Evolutionary conservation across 768 basidiomycete genomes (phyloP).

Genomic region (Lentinula aciculospora): DNA sequence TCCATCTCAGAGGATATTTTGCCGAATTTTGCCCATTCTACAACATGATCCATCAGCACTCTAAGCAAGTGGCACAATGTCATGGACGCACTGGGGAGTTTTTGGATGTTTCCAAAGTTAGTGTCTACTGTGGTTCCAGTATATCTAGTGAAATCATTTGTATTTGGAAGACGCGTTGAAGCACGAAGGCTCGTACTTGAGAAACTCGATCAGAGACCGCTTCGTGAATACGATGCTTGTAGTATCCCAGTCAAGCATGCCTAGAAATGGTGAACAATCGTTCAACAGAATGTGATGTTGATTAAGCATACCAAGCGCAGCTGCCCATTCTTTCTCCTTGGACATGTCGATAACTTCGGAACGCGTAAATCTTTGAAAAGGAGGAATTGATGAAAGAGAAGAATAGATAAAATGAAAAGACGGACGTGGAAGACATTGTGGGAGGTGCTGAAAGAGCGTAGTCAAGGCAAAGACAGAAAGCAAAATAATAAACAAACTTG

Average conservation of each 20-base stretch:
- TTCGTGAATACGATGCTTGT: constrained; percentile 79
- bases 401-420: background rate
- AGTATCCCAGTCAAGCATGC: constrained; percentile 77
- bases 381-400: background rate
- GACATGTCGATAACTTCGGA: constrained; percentile 49
- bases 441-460: background rate
- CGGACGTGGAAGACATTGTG: constrained; percentile 39
- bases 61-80: background rate
- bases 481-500: constrained; percentile 1
- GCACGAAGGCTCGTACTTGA: constrained; percentile 45
- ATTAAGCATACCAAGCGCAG: constrained; percentile 46
- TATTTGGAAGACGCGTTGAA: background rate
- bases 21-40: constrained; percentile 72
- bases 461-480: background rate
- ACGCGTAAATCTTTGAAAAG: constrained; percentile 47
- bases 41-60: background rate
- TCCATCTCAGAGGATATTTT: constrained; percentile 25
- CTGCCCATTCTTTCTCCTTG: constrained; percentile 71
- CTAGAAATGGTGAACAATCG: constrained; percentile 24
- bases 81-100: constrained; percentile 58
- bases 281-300: background rate
- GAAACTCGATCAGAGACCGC: constrained; percentile 67
- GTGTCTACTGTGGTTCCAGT: constrained; percentile 73
- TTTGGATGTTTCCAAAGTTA: constrained; percentile 67
- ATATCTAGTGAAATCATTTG: constrained; percentile 38